Evolutionary conservation across 768 basidiomycete genomes (phyloP).

Genomic region (Fomitopsis serialis): DNA sequence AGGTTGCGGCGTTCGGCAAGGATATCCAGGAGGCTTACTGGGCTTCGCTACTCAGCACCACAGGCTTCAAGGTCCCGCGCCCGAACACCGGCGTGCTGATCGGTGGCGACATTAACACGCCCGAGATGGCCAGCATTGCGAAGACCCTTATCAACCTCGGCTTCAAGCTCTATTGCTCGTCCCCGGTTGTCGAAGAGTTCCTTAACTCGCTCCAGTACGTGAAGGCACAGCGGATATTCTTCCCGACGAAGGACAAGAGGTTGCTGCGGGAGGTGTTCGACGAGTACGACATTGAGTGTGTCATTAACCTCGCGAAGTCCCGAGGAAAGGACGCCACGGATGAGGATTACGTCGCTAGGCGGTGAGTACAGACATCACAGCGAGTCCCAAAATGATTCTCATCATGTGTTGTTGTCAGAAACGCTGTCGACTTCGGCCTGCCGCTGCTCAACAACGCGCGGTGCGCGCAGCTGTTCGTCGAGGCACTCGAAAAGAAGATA

Average conservation of each 20-base stretch:
- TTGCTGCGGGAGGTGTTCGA: constrained; percentile 91
- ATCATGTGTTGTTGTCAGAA: constrained; percentile 39
- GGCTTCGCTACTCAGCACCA: constrained; percentile 91
- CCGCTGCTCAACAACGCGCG: constrained; percentile 88
- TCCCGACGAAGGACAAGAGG: constrained; percentile 95
- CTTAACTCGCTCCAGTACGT: constrained; percentile 78
- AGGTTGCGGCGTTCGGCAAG: constrained; percentile 93
- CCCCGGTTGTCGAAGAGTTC: constrained; percentile 70
- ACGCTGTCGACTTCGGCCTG: constrained; percentile 94
- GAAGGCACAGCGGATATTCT: constrained; percentile 82
- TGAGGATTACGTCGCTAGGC: constrained; percentile 94
- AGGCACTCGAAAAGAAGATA: constrained; percentile 80
- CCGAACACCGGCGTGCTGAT: constrained; percentile 84
- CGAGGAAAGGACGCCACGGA: constrained; percentile 75
- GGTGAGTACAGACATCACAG: constrained; percentile 37
- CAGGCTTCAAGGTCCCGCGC: constrained; percentile 89
- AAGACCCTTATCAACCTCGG: constrained; percentile 78
- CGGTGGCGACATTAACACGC: constrained; percentile 84
- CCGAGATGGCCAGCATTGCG: constrained; percentile 83
- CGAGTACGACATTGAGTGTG: constrained; percentile 90
- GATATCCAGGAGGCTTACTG: constrained; percentile 96
- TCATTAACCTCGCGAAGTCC: constrained; percentile 85
- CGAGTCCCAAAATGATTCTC: neutral
- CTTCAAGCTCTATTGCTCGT: constrained; percentile 94
- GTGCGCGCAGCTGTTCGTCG: constrained; percentile 87